Evolutionary conservation across 108 stramenopile species (phyloP), one percentile per base, ranked within the genome.

Genomic region (Chaetoceros muelleri): DNA sequence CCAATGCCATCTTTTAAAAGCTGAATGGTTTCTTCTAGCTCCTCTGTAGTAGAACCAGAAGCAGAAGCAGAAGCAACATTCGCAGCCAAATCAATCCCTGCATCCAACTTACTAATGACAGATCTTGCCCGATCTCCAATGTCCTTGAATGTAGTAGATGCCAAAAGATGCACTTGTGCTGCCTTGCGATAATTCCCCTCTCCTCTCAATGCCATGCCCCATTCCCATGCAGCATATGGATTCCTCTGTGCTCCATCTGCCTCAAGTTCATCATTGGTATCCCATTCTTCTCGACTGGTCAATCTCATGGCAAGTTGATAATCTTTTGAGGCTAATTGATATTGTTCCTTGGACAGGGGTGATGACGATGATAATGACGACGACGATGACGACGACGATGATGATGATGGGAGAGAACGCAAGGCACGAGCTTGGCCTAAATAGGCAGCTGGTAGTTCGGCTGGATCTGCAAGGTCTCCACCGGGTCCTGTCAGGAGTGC

Each of bases 221-320:
- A 88, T 80, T 88, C 87, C 82, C 83, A 88, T 0, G 82, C 74
- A 0, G 87, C 82, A 52, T 88, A 88, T 0, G 87, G 87, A 65
- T 88, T 88, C 18, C 73, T 56, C 24, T 57, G 58, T 40, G 81
- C 79, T 44, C 87, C 87, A 57, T 87, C 75, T 45, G 68, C 75
- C 25, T 61, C 52, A 21, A 60, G 25, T 55, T 79, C 79, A 30
- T 58, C 62, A 24, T 66, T 60, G 2, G 72, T 72, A 26, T 87
- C 80, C 67, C 68, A 81, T 40, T 77, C 80, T 8, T 81, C 73
- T 21, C 73, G 55, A 20, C 77, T 65, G 24, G 58, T 55, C 30
- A 72, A 50, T 21, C 40, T 48, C 23, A 87, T 60, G 26, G 80
- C 66, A 20, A 44, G 46, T 64, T 75, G 52, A 51, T 87, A 87